phyloP scores from a whole-genome alignment of 441 rosid species.

The Populus tomentosa region DNA sequence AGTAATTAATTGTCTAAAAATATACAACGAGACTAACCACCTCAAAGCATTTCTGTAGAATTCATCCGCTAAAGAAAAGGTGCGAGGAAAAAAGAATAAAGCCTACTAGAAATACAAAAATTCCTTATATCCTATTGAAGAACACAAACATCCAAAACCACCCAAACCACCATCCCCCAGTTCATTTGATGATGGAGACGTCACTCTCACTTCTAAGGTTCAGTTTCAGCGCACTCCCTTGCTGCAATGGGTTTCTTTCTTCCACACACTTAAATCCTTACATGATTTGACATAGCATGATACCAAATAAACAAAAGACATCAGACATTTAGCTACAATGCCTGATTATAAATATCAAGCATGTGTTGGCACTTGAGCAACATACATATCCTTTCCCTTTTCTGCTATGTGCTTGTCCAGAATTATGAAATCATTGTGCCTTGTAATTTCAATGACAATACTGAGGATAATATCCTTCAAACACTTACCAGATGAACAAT shows the following conservation, averaged over 20 bases:
- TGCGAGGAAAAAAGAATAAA: no score
- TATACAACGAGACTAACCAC: not conserved
- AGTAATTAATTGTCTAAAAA: not conserved
- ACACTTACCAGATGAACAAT: not conserved
- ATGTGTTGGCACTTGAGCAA: not conserved
- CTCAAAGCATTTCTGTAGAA: not conserved
- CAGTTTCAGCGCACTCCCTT: not conserved
- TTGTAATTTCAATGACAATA: constrained; percentile 1
- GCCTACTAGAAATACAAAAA: not conserved
- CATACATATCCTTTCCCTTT: not conserved
- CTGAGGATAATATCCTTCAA: not conserved
- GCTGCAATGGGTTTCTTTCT: not conserved
- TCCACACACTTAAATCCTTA: not conserved
- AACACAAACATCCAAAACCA: not conserved
- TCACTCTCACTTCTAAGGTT: not conserved
- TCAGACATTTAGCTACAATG: not conserved
- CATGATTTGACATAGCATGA: not conserved
- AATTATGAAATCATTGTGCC: not conserved
- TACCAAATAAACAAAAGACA: not conserved
- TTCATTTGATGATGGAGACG: not conserved
- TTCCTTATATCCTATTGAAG: not conserved
- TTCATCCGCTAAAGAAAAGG: not conserved
- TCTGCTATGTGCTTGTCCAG: not conserved
- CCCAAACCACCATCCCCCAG: not conserved
- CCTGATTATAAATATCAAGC: not conserved